Evolutionary conservation across 768 basidiomycete species (phyloP).

Genomic region (Naganishia onofrii): DNA sequence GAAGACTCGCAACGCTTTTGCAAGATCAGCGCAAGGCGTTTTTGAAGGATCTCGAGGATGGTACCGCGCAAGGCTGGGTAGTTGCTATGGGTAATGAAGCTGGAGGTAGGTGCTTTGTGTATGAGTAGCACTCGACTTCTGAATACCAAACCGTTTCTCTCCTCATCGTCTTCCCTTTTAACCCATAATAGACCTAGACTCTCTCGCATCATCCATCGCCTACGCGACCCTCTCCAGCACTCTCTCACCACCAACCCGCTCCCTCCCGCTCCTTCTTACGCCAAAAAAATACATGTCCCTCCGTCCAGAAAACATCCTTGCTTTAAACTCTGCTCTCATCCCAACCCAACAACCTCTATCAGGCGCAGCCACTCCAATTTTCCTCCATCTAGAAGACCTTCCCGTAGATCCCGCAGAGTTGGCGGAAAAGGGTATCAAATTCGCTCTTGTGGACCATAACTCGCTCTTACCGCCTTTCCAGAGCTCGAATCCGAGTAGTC

Average conservation of each 20-base stretch:
- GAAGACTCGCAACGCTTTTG: constrained; percentile 53
- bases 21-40: constrained; percentile 62
- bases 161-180: too few species aligned
- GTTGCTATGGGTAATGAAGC: constrained; percentile 95
- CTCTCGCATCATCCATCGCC: constrained; percentile 77
- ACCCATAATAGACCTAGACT: constrained; percentile 76
- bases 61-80: constrained; percentile 66
- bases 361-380: constrained; percentile 53
- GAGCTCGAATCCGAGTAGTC: constrained; percentile 39
- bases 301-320: constrained; percentile 82
- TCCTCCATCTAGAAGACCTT: constrained; percentile 59
- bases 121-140: neutral
- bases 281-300: constrained; percentile 67
- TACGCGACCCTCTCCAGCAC: constrained; percentile 73
- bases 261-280: constrained; percentile 72
- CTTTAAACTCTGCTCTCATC: constrained; percentile 60
- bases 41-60: constrained; percentile 59
- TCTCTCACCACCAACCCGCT: constrained; percentile 56
- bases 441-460: constrained; percentile 92
- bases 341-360: constrained; percentile 28
- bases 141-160: too few species aligned
- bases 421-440: constrained; percentile 60
- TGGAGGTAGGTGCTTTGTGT: constrained; percentile 67
- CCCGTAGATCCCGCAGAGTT: constrained; percentile 67
- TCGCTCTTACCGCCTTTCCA: constrained; percentile 55